phyloP scores from a whole-genome alignment of 176 grass and related monocot genomes.

The Cenchrus purpureus region DNA sequence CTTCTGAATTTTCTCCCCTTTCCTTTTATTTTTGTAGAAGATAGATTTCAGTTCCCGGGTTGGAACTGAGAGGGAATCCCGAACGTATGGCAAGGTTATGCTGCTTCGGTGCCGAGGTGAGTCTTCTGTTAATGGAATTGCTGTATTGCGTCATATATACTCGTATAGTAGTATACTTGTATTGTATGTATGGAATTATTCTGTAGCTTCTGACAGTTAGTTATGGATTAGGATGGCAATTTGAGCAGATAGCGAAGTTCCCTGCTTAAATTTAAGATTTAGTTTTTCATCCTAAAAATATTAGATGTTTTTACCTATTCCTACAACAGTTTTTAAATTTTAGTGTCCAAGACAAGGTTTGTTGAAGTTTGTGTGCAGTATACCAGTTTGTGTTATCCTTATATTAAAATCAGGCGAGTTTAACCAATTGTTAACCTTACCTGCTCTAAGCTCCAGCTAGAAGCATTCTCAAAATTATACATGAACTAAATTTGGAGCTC shows the following conservation, averaged over 20 bases:
- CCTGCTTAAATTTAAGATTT: neutral
- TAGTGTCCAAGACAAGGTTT: neutral
- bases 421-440: neutral
- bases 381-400: neutral
- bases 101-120: slow-evolving; percentile 57
- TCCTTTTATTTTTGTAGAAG: neutral
- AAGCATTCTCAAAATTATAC: neutral
- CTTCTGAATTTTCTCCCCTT: neutral
- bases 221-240: neutral
- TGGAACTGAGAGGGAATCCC: neutral
- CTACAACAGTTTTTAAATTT: neutral
- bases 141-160: neutral
- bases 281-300: neutral
- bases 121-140: neutral
- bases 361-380: neutral
- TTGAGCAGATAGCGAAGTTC: neutral
- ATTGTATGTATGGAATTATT: neutral
- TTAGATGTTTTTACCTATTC: neutral
- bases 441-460: neutral
- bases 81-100: slow-evolving; percentile 46
- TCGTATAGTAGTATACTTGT: no score
- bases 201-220: neutral
- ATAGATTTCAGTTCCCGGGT: neutral
- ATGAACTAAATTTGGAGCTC: slow-evolving; percentile 9
- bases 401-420: neutral